Evolutionary conservation across 1,284 basidiomycete species (phyloP).

Genomic region (Cutaneotrichosporon mucoides): DNA sequence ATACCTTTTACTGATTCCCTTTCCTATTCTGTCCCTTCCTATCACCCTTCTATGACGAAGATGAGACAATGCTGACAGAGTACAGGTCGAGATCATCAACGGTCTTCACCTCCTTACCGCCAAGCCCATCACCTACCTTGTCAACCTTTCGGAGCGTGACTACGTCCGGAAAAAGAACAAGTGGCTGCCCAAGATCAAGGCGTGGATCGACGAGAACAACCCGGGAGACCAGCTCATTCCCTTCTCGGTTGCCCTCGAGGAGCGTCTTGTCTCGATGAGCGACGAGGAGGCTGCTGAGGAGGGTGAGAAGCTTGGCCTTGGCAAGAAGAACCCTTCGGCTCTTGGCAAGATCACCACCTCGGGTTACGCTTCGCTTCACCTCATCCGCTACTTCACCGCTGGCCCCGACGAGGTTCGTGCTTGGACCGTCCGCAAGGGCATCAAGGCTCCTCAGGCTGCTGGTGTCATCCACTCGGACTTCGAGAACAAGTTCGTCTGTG

Average conservation of each 20-base stretch:
- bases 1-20: conserved; percentile 18
- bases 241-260: conserved; percentile 94
- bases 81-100: conserved; percentile 93
- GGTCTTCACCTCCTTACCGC: conserved; percentile 85
- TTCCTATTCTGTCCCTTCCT: conserved; percentile 2
- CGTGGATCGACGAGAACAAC: conserved; percentile 97
- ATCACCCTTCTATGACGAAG: background rate
- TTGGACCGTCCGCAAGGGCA: conserved; percentile 93
- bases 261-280: conserved; percentile 69
- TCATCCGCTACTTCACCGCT: conserved; percentile 96
- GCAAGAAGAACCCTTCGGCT: conserved; percentile 55
- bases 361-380: conserved; percentile 79
- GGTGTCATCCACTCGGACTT: conserved; percentile 79
- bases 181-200: conserved; percentile 98
- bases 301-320: conserved; percentile 57
- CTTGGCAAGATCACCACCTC: conserved; percentile 89
- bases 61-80: conserved; percentile 8
- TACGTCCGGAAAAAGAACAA: conserved; percentile 99
- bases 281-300: conserved; percentile 68
- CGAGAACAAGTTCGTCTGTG: conserved; percentile 97
- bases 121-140: conserved; percentile 96
- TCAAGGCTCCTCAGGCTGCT: conserved; percentile 93
- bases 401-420: conserved; percentile 96
- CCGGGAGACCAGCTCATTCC: conserved; percentile 94
- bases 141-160: conserved; percentile 94